Evolutionary conservation across 1,139 yeast species (phyloP), one percentile per base, ranked within the genome.

Genomic region (Kodamaea ohmeri): DNA sequence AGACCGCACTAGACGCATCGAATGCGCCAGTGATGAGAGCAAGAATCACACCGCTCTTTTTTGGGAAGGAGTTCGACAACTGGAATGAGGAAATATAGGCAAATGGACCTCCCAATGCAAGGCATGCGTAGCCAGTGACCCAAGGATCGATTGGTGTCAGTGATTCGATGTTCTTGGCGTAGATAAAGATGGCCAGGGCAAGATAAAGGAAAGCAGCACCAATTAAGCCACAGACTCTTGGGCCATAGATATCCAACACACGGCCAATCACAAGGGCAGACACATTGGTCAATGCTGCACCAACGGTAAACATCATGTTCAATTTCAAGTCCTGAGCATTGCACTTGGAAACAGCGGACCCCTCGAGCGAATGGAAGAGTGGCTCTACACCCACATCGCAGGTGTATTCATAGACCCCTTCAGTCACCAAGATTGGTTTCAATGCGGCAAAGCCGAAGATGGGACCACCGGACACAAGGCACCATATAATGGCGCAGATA

Each of bases 371-470:
- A 7, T 35, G 19, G 41, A 35, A 38, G 9, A 24, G 30, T 4
- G 45, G 34, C 3, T 34, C 25, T 35, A 49, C 36, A 19, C 56
- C 40, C 21, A 55, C 32, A 33, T 65, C 60, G 53, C 76, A 70
- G 9, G 53, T 48, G 20, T 53, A 39, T 48, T 67, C 72, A 42
- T 70, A 70, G 20, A 70, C 62, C 18, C 65, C 65, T 47, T 68
- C 71, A 30, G 51, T 56, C 26, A 69, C 58, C 28, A 69, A 57
- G 14, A 68, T 53, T 6, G 74, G 73, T 40, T 69, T 67, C 42
- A 70, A 60, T n/a, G 75, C 74, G 35, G 75, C 75, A 53, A 69
- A 70, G 15, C 76, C 76, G 46, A 70, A 70, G 25, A 70, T 67
- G 4, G 73, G 71, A 1, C 76, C 76, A 6, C 72, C 76, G 1